phyloP scores from a whole-genome alignment of 2,329 filamentous ascomycete species.

The Paecilomyces sp. region DNA sequence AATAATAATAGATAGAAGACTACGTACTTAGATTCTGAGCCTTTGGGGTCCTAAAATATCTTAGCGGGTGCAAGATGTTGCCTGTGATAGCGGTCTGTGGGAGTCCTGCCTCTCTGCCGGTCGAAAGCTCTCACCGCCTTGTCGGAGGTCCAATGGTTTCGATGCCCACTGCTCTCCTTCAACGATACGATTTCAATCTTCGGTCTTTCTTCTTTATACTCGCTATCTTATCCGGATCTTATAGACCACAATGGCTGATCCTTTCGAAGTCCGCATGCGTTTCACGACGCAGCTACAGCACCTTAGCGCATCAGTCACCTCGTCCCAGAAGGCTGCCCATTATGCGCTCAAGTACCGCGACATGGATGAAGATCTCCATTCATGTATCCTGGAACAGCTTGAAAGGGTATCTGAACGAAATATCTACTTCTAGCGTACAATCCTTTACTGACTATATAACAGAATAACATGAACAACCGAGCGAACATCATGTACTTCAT shows the following conservation, averaged over 20 bases:
- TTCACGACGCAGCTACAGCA: constrained; percentile 87
- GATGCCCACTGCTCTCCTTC: neutral
- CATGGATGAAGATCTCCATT: constrained; percentile 95
- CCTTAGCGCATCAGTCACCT: constrained; percentile 82
- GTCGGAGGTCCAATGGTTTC: neutral
- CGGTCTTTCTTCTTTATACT: neutral
- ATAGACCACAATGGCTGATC: constrained; percentile 63
- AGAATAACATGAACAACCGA: constrained; percentile 93
- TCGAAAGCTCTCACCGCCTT: constrained; percentile 13
- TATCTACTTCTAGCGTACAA: neutral
- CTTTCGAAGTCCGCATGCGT: constrained; percentile 96
- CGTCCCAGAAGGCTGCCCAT: constrained; percentile 84
- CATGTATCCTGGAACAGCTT: constrained; percentile 92
- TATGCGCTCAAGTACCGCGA: constrained; percentile 93
- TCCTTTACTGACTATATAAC: constrained; percentile 4
- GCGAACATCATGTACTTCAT: constrained; percentile 99
- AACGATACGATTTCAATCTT: neutral
- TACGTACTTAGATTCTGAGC: no score
- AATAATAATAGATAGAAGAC: no score
- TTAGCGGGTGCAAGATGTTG: no score
- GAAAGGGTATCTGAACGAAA: constrained; percentile 56
- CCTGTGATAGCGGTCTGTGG: neutral
- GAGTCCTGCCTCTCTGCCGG: constrained; percentile 17
- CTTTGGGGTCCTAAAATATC: no score
- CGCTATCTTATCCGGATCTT: neutral